These are phyloP conservation scores for Naganishia cerealis DNA, from an alignment of 1,284 basidiomycete species.

Conservation along the genomic window DNA sequence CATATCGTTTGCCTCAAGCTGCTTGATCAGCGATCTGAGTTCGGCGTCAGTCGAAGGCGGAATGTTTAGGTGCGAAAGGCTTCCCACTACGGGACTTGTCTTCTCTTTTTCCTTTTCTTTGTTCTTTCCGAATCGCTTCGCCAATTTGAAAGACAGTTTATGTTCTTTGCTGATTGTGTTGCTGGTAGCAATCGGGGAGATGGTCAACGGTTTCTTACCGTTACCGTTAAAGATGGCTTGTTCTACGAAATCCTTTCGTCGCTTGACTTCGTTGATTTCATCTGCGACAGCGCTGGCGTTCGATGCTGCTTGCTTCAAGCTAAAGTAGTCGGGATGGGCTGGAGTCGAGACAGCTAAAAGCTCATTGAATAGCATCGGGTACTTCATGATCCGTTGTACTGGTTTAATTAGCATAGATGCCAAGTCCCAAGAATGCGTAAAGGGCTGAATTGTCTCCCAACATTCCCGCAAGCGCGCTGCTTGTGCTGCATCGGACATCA, in stretches of 20 bases:
- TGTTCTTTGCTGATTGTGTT: slow-evolving; percentile 27
- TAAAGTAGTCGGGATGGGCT: slow-evolving; percentile 70
- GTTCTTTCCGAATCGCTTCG: slow-evolving; percentile 51
- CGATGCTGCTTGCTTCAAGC: slow-evolving; percentile 65
- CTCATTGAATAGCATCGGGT: slow-evolving; percentile 77
- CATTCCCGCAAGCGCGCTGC: slow-evolving; percentile 69
- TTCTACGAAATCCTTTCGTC: slow-evolving; percentile 79
- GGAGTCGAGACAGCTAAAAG: slow-evolving; percentile 77
- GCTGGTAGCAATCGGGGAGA: slow-evolving; percentile 12
- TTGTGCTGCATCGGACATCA: slow-evolving; percentile 48
- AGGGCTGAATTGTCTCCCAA: slow-evolving; percentile 65
- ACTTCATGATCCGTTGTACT: slow-evolving; percentile 87
- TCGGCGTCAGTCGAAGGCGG: slow-evolving; percentile 13
- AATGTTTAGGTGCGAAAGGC: slow-evolving; percentile 19
- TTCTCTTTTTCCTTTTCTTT: slow-evolving; percentile 35
- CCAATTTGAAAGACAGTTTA: slow-evolving; percentile 35
- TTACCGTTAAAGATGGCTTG: slow-evolving; percentile 43
- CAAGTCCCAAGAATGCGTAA: slow-evolving; percentile 90
- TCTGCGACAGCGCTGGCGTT: slow-evolving; percentile 75
- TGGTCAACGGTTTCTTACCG: slow-evolving; percentile 36
- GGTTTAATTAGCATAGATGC: slow-evolving; percentile 83
- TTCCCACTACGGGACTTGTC: slow-evolving; percentile 24
- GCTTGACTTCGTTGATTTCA: slow-evolving; percentile 80
- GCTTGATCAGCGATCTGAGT: slow-evolving; percentile 40
- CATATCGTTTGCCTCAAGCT: slow-evolving; percentile 45